Percentiles rank a stretch among this genome's conserved stretches.
phyloP scores from a whole-genome alignment of 208 protist genomes.

The Acanthamoeba culbertsoni region DNA sequence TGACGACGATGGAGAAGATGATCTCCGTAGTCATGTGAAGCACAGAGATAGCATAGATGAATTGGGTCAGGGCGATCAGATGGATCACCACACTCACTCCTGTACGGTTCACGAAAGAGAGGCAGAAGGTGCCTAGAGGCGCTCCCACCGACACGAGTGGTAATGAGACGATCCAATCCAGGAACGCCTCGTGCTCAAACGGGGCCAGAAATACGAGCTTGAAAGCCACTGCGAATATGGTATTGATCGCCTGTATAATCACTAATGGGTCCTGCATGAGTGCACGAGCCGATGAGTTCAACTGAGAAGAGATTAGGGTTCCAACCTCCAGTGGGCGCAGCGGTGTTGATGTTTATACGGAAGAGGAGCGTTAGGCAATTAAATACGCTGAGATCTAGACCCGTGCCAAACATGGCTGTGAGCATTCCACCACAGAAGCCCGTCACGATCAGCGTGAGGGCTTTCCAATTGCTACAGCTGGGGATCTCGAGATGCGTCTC shows the following conservation, averaged over 20 bases:
- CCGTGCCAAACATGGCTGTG: conserved; percentile 26
- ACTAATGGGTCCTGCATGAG: not conserved
- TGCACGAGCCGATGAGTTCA: not conserved
- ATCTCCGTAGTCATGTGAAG: not conserved
- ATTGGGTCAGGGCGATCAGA: not conserved
- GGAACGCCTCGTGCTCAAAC: not conserved
- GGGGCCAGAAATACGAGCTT: not conserved
- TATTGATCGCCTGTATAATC: conserved; percentile 34
- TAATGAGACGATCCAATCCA: not conserved
- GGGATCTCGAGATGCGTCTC: not conserved
- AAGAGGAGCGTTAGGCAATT: conserved; percentile 40
- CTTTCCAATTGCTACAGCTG: conserved; percentile 16
- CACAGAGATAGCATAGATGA: not conserved
- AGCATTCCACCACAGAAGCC: conserved; percentile 55
- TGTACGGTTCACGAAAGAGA: not conserved
- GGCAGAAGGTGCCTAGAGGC: not conserved
- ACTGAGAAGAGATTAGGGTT: not conserved
- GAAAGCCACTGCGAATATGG: not conserved
- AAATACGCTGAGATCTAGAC: conserved; percentile 32
- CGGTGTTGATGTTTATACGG: conserved; percentile 53
- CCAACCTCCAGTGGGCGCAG: conserved; percentile 33
- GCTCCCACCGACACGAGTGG: not conserved
- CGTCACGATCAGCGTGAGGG: not conserved
- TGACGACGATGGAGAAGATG: conserved; percentile 32
- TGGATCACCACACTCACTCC: not conserved